These are phyloP conservation scores for Diospyros kaki DNA, from an alignment of 148 eudicot genomes.

Conservation along the genomic window DNA sequence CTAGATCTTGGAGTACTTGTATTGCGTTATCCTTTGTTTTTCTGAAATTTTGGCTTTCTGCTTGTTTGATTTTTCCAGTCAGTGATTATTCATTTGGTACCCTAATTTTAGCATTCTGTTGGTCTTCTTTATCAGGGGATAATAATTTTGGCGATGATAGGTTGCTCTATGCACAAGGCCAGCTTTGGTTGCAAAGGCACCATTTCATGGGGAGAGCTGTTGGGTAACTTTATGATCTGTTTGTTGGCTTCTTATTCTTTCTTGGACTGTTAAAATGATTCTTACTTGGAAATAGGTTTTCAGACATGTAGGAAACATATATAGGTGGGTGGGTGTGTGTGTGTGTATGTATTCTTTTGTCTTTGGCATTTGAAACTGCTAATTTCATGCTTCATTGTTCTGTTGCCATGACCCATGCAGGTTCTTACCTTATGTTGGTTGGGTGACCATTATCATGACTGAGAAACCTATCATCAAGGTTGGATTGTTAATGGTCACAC, in stretches of 20 bases:
- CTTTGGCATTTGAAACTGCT: no score
- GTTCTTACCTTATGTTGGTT: conserved; percentile 28
- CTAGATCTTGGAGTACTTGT: not conserved
- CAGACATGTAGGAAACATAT: not conserved
- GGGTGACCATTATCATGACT: conserved; percentile 24
- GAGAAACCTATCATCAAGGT: conserved; percentile 40
- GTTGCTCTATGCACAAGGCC: conserved; percentile 32
- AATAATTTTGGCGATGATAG: conserved; percentile 36
- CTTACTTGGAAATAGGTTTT: not conserved
- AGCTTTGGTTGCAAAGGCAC: conserved; percentile 21
- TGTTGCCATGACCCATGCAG: conserved; percentile 4
- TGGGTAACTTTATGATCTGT: conserved; percentile 16
- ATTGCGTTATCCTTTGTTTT: not conserved
- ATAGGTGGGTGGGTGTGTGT: no score
- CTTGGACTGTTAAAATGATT: no score
- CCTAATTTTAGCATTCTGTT: conserved; percentile 6
- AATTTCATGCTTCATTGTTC: no score
- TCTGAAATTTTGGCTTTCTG: not conserved
- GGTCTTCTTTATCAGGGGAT: conserved; percentile 25
- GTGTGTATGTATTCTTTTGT: no score
- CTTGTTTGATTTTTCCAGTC: not conserved
- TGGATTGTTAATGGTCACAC: conserved; percentile 16
- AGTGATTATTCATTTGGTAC: not conserved
- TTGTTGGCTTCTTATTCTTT: no score
- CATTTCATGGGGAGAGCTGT: conserved; percentile 40